Conservation (phyloP, 495 filamentous ascomycete genomes). For the Achaetomiella virescens region DNA sequence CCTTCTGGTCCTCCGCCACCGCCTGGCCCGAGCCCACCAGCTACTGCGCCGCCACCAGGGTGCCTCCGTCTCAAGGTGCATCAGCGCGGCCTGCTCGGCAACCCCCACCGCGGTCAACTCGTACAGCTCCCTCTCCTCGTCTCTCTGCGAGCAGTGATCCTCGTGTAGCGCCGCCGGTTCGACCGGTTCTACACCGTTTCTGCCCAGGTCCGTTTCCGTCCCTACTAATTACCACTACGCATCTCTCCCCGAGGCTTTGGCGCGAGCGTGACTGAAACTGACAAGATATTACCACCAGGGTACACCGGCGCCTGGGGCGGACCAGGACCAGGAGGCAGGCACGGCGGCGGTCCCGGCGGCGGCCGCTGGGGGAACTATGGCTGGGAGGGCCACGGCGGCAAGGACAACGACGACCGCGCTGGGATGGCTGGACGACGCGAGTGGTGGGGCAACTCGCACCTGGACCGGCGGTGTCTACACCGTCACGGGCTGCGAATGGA, state of each 20-base stretch:
- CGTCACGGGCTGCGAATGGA: slow-evolving; percentile 42
- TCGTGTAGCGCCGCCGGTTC: slow-evolving; percentile 35
- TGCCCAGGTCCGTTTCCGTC: slow-evolving; percentile 13
- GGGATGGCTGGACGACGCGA: slow-evolving; percentile 2
- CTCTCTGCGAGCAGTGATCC: slow-evolving; percentile 34
- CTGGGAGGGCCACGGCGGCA: slow-evolving; percentile 11
- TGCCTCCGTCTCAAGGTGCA: slow-evolving; percentile 31
- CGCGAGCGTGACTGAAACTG: no score
- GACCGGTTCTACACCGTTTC: slow-evolving; percentile 38
- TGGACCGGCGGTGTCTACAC: slow-evolving; percentile 42
- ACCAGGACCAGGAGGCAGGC: slow-evolving; percentile 7
- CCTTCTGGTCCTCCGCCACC: slow-evolving; percentile 29
- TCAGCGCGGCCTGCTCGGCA: slow-evolving; percentile 33
- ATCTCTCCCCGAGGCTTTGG: no score
- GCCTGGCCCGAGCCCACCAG: slow-evolving; percentile 40
- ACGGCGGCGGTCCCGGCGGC: slow-evolving; percentile 9
- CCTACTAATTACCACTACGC: neutral
- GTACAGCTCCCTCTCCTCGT: slow-evolving; percentile 36
- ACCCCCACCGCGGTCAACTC: slow-evolving; percentile 35
- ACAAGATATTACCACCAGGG: slow-evolving; percentile 5
- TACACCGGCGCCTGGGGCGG: slow-evolving; percentile 34
- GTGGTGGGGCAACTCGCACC: slow-evolving; percentile 21
- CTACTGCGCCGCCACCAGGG: slow-evolving; percentile 37
- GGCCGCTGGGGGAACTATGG: slow-evolving; percentile 6
- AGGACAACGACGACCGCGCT: neutral